Evolutionary conservation across 345 rosid genomes (phyloP), one percentile per base, ranked within the genome.

Genomic region (Eucalyptus curtisii): DNA sequence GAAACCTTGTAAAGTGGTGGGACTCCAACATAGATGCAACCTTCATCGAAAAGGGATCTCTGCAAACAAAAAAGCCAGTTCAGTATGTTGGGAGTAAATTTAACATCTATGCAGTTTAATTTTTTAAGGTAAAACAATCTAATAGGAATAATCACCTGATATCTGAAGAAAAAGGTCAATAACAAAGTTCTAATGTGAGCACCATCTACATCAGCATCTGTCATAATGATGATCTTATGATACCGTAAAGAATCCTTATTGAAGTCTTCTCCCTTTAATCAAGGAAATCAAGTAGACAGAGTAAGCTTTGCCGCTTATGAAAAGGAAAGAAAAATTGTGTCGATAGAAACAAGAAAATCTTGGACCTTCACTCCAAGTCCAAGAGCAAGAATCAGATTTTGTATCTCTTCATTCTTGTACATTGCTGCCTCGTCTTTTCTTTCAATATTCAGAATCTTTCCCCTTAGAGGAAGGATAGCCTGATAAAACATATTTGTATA

Each of bases 171-270:
- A 92, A 98, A 98, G 37, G 99, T 98, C 91, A 98, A 90, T 17
- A 98, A 91, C 88, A 98, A 96, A 40, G 99, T 98, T 53, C 99
- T 92, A 89, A 98, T 98, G 91, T 98, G 99, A 89, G 99, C 99
- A 91, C 99, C 99, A 93, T 98, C 99, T 86, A 98, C 99, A 92
- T 98, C 99, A 88, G 99, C 99, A 95, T 98, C 99, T 59, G 99
- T 98, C 90, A 98, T 92, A 90, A 98, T 96, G 91, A 98, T 97
- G 90, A 98, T 96, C 94, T 95, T 97, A 88, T 98, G 98, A 93
- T 98, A 98, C 44, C 99, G 98, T 49, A 98, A 87, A 88, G 94
- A 95, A 84, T 96, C 99, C 89, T 93, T 95, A 89, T 93, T 95
- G 76, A 98, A 97, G 87, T 97, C 99, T 91, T 98, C 99, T 50